A percentile compares a stretch with the other conserved stretches of the same genome.
Conservation (phyloP, 1,284 basidiomycete genomes). For the Austropuccinia psidii region DNA sequence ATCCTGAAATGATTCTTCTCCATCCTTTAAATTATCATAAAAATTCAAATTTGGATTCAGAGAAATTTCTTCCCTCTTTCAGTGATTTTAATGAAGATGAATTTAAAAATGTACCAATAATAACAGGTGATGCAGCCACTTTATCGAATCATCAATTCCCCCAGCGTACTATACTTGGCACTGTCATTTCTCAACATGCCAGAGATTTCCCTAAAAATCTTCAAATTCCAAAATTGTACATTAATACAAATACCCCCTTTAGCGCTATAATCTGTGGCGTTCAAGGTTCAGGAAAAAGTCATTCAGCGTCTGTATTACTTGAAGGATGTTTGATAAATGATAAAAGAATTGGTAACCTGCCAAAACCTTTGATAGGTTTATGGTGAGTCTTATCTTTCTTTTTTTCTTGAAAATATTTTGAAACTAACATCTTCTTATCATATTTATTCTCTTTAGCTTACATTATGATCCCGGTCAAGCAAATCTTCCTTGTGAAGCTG, state of each 20-base stretch:
- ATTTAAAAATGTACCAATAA: neutral
- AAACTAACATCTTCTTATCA: neutral
- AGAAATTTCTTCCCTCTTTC: no score
- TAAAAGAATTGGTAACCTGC: conserved; percentile 8
- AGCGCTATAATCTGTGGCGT: conserved; percentile 29
- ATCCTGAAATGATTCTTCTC: no score
- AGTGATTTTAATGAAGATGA: no score
- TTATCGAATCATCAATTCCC: neutral
- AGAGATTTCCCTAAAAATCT: neutral
- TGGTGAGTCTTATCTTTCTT: conserved; percentile 5
- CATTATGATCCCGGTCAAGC: conserved; percentile 27
- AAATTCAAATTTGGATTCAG: no score
- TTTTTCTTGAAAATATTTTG: neutral
- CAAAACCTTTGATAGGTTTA: conserved; percentile 3
- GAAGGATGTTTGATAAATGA: conserved; percentile 18
- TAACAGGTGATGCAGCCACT: conserved; percentile 2
- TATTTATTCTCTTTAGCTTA: neutral
- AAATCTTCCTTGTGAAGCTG: conserved; percentile 27
- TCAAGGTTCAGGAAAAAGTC: conserved; percentile 31
- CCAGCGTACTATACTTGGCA: conserved; percentile 14
- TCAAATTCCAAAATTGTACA: conserved; percentile 15
- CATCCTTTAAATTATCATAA: no score
- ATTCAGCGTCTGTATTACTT: conserved; percentile 20
- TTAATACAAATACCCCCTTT: conserved; percentile 24
- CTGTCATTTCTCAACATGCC: conserved; percentile 3